Evolutionary conservation across 108 stramenopile species (phyloP).

Genomic region (Asterionellopsis glacialis): DNA sequence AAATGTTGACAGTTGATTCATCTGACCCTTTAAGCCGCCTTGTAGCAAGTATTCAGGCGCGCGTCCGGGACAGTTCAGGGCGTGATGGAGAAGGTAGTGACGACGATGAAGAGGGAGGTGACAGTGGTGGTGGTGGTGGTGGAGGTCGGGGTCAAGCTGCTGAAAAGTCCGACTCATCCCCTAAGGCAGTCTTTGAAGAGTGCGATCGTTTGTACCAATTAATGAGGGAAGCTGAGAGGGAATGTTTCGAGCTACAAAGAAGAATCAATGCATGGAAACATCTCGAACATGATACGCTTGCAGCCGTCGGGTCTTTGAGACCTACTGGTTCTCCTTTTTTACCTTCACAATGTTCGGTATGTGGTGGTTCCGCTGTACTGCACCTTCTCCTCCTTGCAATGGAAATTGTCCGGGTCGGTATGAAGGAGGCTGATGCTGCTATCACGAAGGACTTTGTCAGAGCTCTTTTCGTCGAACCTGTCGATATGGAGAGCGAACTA

Average conservation of each 20-base stretch:
- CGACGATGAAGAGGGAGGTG: constrained; percentile 7
- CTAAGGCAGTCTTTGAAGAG: constrained; percentile 33
- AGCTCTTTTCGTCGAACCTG: constrained; percentile 38
- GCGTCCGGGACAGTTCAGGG: constrained; percentile 1
- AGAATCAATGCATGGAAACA: constrained; percentile 68
- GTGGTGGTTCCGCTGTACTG: constrained; percentile 34
- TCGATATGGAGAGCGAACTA: constrained; percentile 21
- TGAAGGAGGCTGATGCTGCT: constrained; percentile 16
- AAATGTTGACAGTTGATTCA: constrained; percentile 14
- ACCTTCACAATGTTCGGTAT: constrained; percentile 63
- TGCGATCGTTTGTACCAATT: constrained; percentile 50
- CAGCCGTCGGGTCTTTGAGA: constrained; percentile 8
- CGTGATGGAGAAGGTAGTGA: constrained; percentile 1
- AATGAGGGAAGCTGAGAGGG: constrained; percentile 69
- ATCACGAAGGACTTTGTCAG: constrained; percentile 32
- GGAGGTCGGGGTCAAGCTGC: background rate
- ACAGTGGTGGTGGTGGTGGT: background rate
- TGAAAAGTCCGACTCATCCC: constrained; percentile 2
- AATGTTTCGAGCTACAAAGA: constrained; percentile 56
- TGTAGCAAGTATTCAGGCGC: constrained; percentile 33
- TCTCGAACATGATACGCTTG: constrained; percentile 49
- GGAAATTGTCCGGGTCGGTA: constrained; percentile 32
- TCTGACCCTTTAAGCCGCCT: constrained; percentile 39
- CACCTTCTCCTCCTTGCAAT: constrained; percentile 39
- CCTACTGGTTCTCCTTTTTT: constrained; percentile 15